A percentile compares a stretch with the other conserved stretches of the same genome.
Evolutionary conservation across 2,329 filamentous ascomycete genomes (phyloP).

Genomic region (Xylaria sp.): DNA sequence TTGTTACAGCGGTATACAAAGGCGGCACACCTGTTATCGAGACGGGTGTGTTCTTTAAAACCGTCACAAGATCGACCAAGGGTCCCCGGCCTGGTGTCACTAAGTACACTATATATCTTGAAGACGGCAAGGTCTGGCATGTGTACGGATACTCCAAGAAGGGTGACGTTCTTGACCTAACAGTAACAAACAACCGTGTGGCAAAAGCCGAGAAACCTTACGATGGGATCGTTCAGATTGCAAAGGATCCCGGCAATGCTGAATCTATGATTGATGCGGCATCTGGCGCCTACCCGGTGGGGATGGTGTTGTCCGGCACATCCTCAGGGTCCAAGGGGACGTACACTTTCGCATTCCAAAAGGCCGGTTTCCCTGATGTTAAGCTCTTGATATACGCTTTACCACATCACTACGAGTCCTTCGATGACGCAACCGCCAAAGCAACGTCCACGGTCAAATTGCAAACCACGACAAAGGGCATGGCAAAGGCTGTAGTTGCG

Average conservation of each 20-base stretch:
- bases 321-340: conserved; percentile 68
- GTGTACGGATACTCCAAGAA: conserved; percentile 75
- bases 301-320: conserved; percentile 71
- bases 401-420: conserved; percentile 84
- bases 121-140: conserved; percentile 80
- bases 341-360: conserved; percentile 80
- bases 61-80: conserved; percentile 67
- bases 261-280: conserved; percentile 79
- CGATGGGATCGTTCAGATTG: conserved; percentile 82
- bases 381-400: conserved; percentile 85
- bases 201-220: conserved; percentile 75
- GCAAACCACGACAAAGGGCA: conserved; percentile 86
- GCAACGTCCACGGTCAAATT: conserved; percentile 68
- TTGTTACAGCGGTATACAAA: conserved; percentile 80
- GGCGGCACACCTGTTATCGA: conserved; percentile 77
- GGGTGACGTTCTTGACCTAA: conserved; percentile 72
- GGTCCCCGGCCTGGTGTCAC: conserved; percentile 71
- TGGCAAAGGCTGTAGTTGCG: conserved; percentile 75
- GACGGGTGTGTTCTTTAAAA: conserved; percentile 77
- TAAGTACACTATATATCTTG: conserved; percentile 80
- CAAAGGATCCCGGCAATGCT: conserved; percentile 75
- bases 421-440: conserved; percentile 67
- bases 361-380: conserved; percentile 68
- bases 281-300: conserved; percentile 77
- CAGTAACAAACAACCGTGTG: conserved; percentile 71